These are phyloP conservation scores for Plenodomus biglobosus DNA, from an alignment of 2,329 filamentous ascomycete species.

Conservation along the genomic window DNA sequence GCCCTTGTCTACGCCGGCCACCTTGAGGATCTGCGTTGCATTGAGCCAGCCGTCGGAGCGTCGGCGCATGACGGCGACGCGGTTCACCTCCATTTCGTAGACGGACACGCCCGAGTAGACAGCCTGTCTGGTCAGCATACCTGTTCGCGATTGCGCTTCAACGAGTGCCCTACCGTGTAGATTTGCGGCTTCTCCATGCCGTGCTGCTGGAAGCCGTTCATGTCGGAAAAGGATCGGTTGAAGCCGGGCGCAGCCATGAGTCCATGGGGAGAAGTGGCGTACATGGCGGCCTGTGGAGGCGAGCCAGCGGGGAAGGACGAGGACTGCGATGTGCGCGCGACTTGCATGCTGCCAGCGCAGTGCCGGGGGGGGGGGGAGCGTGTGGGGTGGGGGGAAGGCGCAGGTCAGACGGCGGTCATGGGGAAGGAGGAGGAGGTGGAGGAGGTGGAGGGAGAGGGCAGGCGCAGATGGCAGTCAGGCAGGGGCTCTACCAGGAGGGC, in stretches of 20 bases:
- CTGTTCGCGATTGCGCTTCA: conserved; percentile 69
- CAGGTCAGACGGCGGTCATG: conserved; percentile 22
- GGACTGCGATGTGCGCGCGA: conserved; percentile 34
- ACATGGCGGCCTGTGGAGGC: conserved; percentile 38
- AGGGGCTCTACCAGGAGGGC: conserved; percentile 2
- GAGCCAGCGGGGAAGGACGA: conserved; percentile 33
- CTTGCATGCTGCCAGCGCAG: conserved; percentile 36
- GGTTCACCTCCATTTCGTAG: conserved; percentile 98
- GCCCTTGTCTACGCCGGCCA: conserved; percentile 95
- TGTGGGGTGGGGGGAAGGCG: conserved; percentile 5
- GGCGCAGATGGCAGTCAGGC: conserved; percentile 1
- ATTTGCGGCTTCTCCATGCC: conserved; percentile 53
- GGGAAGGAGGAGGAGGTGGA: background rate
- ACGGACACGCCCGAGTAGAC: conserved; percentile 95
- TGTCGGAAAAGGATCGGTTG: conserved; percentile 45
- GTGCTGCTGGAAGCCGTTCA: conserved; percentile 38
- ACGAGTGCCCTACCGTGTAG: conserved; percentile 53
- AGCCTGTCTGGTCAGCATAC: conserved; percentile 53
- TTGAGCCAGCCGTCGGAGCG: conserved; percentile 96
- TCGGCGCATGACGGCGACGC: conserved; percentile 91
- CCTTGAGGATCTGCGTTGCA: conserved; percentile 96
- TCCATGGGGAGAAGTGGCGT: conserved; percentile 32
- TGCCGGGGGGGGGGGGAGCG: conserved; percentile 15
- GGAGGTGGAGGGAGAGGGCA: conserved; percentile 1
- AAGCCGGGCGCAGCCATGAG: conserved; percentile 41